phyloP scores from a whole-genome alignment of 208 protist species.

The Trypanosoma scelopori region DNA sequence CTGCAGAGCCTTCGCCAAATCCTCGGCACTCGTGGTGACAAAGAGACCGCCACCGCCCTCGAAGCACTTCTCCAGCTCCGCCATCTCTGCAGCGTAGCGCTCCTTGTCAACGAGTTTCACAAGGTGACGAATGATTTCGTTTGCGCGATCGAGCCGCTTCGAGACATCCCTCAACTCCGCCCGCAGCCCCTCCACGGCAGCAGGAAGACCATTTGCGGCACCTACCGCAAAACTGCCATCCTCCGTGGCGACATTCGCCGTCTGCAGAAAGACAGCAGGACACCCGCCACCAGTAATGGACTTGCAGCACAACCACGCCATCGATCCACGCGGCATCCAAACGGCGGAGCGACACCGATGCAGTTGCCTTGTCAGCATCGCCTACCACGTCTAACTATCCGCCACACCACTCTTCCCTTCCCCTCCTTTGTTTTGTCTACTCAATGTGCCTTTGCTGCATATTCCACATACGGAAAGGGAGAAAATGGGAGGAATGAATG shows the following conservation, averaged over 20 bases:
- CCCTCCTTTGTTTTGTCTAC: conserved; percentile 28
- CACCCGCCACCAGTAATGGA: background rate
- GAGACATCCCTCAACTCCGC: conserved; percentile 7
- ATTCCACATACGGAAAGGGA: too few relatives aligned
- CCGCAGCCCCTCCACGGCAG: conserved; percentile 3
- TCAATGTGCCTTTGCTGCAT: conserved; percentile 4
- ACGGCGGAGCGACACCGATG: background rate
- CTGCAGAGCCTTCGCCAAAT: conserved; percentile 42
- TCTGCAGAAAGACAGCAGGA: background rate
- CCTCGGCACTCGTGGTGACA: conserved; percentile 38
- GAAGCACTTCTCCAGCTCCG: conserved; percentile 24
- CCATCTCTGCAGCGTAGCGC: conserved; percentile 24
- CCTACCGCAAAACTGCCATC: background rate
- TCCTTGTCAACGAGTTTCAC: conserved; percentile 30
- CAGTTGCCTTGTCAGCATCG: background rate
- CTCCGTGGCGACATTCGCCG: background rate
- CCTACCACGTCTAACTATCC: too few relatives aligned
- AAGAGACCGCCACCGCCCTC: conserved; percentile 47
- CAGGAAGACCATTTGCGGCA: background rate
- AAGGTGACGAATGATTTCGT: conserved; percentile 28
- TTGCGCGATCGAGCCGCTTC: conserved; percentile 22
- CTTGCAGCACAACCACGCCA: background rate
- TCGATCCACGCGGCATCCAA: background rate
- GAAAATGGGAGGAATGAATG: too few relatives aligned
- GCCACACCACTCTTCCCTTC: background rate